These are phyloP conservation scores for Aspergillus novofumigatus DNA, from an alignment of 2,329 filamentous ascomycete genomes.

Conservation along the genomic window DNA sequence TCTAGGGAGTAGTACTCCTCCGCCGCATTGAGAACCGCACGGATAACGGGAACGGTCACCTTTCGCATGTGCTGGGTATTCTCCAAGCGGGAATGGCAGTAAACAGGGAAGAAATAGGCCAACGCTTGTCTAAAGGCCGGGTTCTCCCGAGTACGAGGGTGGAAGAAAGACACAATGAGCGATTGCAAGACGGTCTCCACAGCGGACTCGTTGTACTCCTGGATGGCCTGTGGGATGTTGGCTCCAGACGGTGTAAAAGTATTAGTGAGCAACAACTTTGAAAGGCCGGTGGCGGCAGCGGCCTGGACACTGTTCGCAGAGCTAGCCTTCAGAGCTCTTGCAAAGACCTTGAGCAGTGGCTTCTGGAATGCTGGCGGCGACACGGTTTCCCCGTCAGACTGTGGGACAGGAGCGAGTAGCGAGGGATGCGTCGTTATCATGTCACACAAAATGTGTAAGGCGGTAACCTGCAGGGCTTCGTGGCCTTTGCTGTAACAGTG, in stretches of 20 bases:
- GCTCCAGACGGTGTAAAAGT: slow-evolving; percentile 53
- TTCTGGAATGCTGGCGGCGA: slow-evolving; percentile 48
- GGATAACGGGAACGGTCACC: slow-evolving; percentile 69
- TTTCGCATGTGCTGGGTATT: slow-evolving; percentile 79
- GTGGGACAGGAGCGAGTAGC: slow-evolving; percentile 58
- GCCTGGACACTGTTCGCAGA: slow-evolving; percentile 72
- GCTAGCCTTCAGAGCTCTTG: slow-evolving; percentile 71
- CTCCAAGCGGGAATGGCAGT: slow-evolving; percentile 77
- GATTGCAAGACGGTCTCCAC: slow-evolving; percentile 74
- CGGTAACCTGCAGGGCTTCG: slow-evolving; percentile 80
- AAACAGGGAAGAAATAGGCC: slow-evolving; percentile 91
- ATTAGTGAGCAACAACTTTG: slow-evolving; percentile 78
- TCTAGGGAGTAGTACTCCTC: slow-evolving; percentile 67
- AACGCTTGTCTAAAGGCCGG: slow-evolving; percentile 79
- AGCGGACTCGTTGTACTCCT: slow-evolving; percentile 51
- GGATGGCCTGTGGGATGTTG: slow-evolving; percentile 52
- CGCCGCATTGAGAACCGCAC: slow-evolving; percentile 58
- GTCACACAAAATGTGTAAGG: slow-evolving; percentile 87
- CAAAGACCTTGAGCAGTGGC: slow-evolving; percentile 76
- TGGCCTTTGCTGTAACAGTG: slow-evolving; percentile 95
- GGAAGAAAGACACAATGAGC: slow-evolving; percentile 82
- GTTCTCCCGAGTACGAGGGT: slow-evolving; percentile 75
- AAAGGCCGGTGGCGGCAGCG: slow-evolving; percentile 73
- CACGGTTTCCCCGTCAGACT: slow-evolving; percentile 47
- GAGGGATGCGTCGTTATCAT: slow-evolving; percentile 86